Evolutionary conservation across 495 filamentous ascomycete genomes (phyloP).

Genomic region (Neurospora sp.): DNA sequence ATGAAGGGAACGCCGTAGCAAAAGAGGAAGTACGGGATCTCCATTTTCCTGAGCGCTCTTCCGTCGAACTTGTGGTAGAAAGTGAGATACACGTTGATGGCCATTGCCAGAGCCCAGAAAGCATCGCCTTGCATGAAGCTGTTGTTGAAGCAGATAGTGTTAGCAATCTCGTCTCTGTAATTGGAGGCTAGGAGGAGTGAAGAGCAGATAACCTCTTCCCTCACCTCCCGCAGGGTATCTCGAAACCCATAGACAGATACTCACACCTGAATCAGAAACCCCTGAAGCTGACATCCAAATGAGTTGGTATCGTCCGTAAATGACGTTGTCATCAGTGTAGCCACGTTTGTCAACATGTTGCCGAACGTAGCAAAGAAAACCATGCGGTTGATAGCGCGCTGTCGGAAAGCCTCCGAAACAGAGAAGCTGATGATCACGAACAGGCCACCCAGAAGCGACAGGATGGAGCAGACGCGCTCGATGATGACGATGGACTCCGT

Average conservation of each 20-base stretch:
- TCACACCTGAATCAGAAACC: constrained; percentile 62
- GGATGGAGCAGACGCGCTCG: constrained; percentile 55
- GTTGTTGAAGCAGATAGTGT: neutral
- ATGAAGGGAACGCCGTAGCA: constrained; percentile 74
- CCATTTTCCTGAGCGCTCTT: constrained; percentile 52
- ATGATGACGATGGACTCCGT: constrained; percentile 45
- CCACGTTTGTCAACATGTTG: constrained; percentile 72
- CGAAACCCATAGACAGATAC: constrained; percentile 6
- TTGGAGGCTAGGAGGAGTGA: neutral
- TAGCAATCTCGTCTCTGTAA: neutral
- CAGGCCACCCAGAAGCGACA: constrained; percentile 62
- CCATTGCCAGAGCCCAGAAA: constrained; percentile 76
- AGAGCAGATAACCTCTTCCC: neutral
- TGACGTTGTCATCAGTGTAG: constrained; percentile 58
- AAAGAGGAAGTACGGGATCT: constrained; percentile 58
- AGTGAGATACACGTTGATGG: constrained; percentile 77
- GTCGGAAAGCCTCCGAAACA: constrained; percentile 46
- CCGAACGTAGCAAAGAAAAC: constrained; percentile 80
- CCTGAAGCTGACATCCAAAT: constrained; percentile 64
- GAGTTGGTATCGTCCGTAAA: constrained; percentile 38
- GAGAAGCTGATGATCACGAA: constrained; percentile 69
- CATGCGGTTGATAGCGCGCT: constrained; percentile 74
- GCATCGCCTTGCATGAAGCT: constrained; percentile 77
- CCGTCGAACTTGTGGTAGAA: constrained; percentile 72
- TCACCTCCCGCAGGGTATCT: neutral